Percentiles rank a stretch among this genome's conserved stretches.
Evolutionary conservation across 495 filamentous ascomycete species (phyloP).

Genomic region (Podospora pseudopauciseta): DNA sequence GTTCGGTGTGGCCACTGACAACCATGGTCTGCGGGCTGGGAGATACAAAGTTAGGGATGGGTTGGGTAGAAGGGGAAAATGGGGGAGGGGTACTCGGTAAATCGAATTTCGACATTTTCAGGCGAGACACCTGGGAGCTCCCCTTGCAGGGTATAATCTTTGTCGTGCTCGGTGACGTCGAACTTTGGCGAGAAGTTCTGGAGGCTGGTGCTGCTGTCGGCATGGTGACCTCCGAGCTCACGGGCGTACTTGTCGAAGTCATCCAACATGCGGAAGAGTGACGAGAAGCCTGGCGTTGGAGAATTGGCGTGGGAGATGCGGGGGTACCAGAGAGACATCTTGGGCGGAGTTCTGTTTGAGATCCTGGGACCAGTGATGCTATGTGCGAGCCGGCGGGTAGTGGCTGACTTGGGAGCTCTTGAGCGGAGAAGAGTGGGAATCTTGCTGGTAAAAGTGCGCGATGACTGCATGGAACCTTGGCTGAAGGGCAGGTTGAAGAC

Average conservation of each 20-base stretch:
- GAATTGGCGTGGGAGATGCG: constrained; percentile 23
- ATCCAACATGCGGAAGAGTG: constrained; percentile 75
- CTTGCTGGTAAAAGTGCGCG: background rate
- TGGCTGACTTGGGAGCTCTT: background rate
- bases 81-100: constrained; percentile 53
- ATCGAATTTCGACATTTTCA: constrained; percentile 77
- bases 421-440: background rate
- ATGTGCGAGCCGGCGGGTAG: background rate
- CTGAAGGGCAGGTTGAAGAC: background rate
- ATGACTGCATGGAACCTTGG: background rate
- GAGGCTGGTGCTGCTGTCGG: constrained; percentile 3
- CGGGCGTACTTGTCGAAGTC: constrained; percentile 62
- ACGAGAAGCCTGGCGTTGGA: constrained; percentile 51
- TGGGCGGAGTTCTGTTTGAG: background rate
- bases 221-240: constrained; percentile 17
- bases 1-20: constrained; percentile 65
- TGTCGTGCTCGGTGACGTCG: constrained; percentile 69
- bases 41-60: no score
- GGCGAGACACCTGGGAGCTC: constrained; percentile 84
- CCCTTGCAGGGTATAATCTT: constrained; percentile 75
- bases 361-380: background rate
- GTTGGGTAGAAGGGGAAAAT: no score
- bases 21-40: constrained; percentile 59
- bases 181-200: constrained; percentile 49
- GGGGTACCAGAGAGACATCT: constrained; percentile 31